Percentiles rank a stretch among this genome's conserved stretches.
phyloP scores from a whole-genome alignment of 768 basidiomycete genomes.

The Leccinum longicurvipes region DNA sequence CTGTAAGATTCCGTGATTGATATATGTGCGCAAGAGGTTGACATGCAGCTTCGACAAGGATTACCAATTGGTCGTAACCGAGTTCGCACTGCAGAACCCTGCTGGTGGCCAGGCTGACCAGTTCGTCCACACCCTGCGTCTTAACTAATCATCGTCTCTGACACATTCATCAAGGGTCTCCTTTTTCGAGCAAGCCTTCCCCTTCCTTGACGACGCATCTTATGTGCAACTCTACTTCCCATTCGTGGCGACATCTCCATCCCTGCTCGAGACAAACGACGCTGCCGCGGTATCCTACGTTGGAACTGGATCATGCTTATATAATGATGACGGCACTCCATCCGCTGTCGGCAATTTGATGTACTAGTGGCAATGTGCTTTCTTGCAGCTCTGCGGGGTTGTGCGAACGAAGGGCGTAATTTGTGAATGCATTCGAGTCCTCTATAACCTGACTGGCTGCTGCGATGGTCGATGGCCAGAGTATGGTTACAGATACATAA shows the following conservation, averaged over 20 bases:
- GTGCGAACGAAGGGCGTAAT: not conserved
- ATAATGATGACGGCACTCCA: slow-evolving; percentile 25
- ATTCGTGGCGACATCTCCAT: slow-evolving; percentile 33
- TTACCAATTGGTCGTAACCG: slow-evolving; percentile 29
- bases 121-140: slow-evolving; percentile 17
- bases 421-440: not conserved
- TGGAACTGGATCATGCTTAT: slow-evolving; percentile 33
- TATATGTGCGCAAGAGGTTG: not conserved
- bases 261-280: slow-evolving; percentile 21
- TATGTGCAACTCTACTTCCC: slow-evolving; percentile 37
- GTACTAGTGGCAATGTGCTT: slow-evolving; percentile 1
- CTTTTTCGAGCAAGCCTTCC: slow-evolving; percentile 33
- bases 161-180: slow-evolving; percentile 15
- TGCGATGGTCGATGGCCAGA: not conserved
- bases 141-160: not conserved
- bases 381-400: not conserved
- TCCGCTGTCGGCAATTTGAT: slow-evolving; percentile 29
- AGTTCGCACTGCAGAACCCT: slow-evolving; percentile 34
- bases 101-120: slow-evolving; percentile 29
- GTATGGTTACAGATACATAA: not conserved
- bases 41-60: slow-evolving; percentile 9
- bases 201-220: slow-evolving; percentile 32
- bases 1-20: slow-evolving; percentile 12
- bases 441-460: not conserved
- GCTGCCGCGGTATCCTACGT: slow-evolving; percentile 6